phyloP scores from a whole-genome alignment of 768 basidiomycete species.

The Mycena pura region DNA sequence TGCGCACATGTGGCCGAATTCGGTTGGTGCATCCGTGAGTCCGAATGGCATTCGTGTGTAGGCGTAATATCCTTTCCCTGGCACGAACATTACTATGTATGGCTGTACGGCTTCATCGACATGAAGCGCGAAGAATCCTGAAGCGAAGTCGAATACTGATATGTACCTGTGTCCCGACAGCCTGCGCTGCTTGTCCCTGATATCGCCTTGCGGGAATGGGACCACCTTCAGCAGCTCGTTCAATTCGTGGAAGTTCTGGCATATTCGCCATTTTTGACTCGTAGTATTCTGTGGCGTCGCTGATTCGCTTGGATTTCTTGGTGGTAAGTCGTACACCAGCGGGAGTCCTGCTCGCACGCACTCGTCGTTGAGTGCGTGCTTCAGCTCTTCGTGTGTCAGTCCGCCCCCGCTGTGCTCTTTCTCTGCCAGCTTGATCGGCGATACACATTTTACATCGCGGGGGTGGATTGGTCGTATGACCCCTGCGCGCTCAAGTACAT shows the following conservation, averaged over 20 bases:
- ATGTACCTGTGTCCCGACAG: constrained; percentile 44
- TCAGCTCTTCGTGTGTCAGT: constrained; percentile 40
- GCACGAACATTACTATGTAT: constrained; percentile 44
- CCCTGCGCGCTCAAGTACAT: constrained; percentile 41
- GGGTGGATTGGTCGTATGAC: constrained; percentile 39
- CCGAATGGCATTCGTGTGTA: constrained; percentile 49
- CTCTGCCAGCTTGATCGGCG: constrained; percentile 41
- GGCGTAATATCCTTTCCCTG: constrained; percentile 42
- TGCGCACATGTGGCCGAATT: constrained; percentile 40
- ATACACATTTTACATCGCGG: constrained; percentile 42
- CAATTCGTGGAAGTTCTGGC: constrained; percentile 45
- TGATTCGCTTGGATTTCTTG: constrained; percentile 1
- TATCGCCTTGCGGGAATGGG: constrained; percentile 44
- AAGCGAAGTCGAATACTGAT: constrained; percentile 43
- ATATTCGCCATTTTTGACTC: constrained; percentile 47
- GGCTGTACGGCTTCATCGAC: constrained; percentile 29
- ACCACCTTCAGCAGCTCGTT: constrained; percentile 38
- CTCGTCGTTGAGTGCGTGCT: constrained; percentile 40
- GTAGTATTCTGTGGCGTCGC: neutral
- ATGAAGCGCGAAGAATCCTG: constrained; percentile 40
- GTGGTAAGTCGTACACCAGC: constrained; percentile 29
- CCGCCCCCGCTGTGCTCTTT: constrained; percentile 42
- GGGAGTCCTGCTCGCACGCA: constrained; percentile 35
- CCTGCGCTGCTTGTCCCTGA: constrained; percentile 43
- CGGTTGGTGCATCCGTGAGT: constrained; percentile 44